phyloP scores from a whole-genome alignment of 2,329 filamentous ascomycete genomes.

The Clarireedia monteithiana region DNA sequence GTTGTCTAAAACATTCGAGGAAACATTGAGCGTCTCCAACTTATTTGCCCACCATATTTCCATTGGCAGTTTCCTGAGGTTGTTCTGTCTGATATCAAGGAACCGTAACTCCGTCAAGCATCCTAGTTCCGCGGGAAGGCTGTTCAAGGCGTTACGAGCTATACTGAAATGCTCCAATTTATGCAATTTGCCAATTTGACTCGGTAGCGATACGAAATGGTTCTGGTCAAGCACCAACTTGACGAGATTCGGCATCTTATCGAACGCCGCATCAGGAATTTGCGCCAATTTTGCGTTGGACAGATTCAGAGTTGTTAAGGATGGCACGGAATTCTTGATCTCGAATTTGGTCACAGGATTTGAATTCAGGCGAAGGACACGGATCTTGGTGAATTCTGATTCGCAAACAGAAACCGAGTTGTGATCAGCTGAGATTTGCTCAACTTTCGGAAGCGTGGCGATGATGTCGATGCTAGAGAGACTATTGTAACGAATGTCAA shows the following conservation, averaged over 20 bases:
- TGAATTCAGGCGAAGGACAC: slow-evolving; percentile 82
- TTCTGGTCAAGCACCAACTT: slow-evolving; percentile 90
- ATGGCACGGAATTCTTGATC: slow-evolving; percentile 67
- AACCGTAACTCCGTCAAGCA: slow-evolving; percentile 77
- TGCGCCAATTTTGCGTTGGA: slow-evolving; percentile 87
- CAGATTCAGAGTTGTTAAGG: slow-evolving; percentile 78
- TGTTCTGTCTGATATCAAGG: slow-evolving; percentile 88
- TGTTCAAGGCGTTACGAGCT: slow-evolving; percentile 71
- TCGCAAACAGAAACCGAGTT: slow-evolving; percentile 87
- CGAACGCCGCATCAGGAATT: slow-evolving; percentile 78
- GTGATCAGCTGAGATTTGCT: slow-evolving; percentile 84
- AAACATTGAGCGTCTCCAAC: slow-evolving; percentile 87
- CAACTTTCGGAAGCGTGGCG: slow-evolving; percentile 74
- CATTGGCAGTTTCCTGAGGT: slow-evolving; percentile 76
- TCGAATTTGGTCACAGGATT: slow-evolving; percentile 95
- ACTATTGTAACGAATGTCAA: slow-evolving; percentile 90
- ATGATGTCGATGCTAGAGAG: slow-evolving; percentile 85
- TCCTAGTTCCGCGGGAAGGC: slow-evolving; percentile 80
- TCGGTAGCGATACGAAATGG: slow-evolving; percentile 84
- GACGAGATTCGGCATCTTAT: slow-evolving; percentile 78
- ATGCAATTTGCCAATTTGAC: slow-evolving; percentile 74
- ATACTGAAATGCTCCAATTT: slow-evolving; percentile 89
- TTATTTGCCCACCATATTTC: slow-evolving; percentile 96
- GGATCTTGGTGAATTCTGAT: slow-evolving; percentile 77
- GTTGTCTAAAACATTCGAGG: slow-evolving; percentile 82